phyloP scores from a whole-genome alignment of 257 asterid species.

The Przewalskia tangutica region DNA sequence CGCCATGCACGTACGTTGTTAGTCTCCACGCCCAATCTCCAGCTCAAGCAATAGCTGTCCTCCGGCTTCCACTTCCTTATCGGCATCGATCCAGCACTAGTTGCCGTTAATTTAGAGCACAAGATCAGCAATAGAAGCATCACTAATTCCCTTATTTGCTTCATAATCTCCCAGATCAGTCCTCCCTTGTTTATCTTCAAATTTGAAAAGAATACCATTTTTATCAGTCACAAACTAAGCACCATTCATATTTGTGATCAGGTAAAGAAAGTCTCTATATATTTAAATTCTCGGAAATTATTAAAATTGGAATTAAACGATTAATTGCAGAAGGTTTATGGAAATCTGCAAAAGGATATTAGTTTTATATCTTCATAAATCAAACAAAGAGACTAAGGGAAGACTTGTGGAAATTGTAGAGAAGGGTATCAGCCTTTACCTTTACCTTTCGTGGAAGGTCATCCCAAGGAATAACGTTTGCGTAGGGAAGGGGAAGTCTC shows the following conservation, averaged over 20 bases:
- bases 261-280: no score
- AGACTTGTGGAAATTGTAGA: neutral
- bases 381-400: neutral
- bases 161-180: conserved; percentile 20
- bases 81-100: conserved; percentile 9
- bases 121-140: conserved; percentile 18
- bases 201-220: neutral
- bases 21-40: conserved; percentile 70
- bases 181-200: neutral
- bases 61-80: neutral
- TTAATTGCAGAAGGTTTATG: no score
- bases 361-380: neutral
- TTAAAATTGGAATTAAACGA: no score
- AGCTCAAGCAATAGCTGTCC: conserved; percentile 40
- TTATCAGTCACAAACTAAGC: neutral
- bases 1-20: conserved; percentile 50
- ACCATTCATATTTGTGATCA: no score
- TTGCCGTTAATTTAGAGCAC: conserved; percentile 22
- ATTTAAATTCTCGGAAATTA: no score
- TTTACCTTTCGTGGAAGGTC: neutral
- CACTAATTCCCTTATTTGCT: conserved; percentile 22
- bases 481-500: neutral
- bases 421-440: neutral
- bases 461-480: neutral
- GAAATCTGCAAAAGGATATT: neutral